Conservation (phyloP, 257 asterid genomes). For the Avicennia marina region DNA sequence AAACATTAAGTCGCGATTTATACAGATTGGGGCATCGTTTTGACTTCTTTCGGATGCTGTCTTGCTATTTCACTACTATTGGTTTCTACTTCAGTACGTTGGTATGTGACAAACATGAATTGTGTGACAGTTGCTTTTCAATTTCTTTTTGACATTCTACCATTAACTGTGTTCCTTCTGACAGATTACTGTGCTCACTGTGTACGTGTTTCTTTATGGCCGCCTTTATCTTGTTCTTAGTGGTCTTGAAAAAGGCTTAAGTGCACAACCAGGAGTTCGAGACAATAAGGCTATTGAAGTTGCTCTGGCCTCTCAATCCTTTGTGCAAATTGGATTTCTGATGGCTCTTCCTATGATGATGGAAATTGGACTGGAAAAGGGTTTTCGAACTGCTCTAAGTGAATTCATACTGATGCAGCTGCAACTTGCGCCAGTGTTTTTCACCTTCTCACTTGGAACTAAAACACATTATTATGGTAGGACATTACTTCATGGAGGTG, state of each 20-base stretch:
- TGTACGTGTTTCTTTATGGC: slow-evolving; percentile 85
- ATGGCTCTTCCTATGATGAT: slow-evolving; percentile 99
- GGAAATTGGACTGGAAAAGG: slow-evolving; percentile 95
- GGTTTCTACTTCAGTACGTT: slow-evolving; percentile 96
- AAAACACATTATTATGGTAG: slow-evolving; percentile 92
- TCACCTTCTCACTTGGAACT: slow-evolving; percentile 94
- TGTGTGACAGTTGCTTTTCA: background rate
- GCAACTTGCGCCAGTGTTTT: slow-evolving; percentile 94
- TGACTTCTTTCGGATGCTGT: slow-evolving; percentile 88
- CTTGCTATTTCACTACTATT: slow-evolving; percentile 94
- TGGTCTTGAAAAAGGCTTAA: slow-evolving; percentile 83
- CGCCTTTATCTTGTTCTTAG: slow-evolving; percentile 95
- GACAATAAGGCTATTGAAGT: slow-evolving; percentile 75
- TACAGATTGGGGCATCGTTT: slow-evolving; percentile 98
- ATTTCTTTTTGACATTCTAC: slow-evolving; percentile 18
- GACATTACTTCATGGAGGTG: slow-evolving; percentile 96
- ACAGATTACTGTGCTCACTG: slow-evolving; percentile 96
- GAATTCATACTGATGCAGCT: slow-evolving; percentile 92
- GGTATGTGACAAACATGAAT: slow-evolving; percentile 40
- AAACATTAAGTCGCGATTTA: slow-evolving; percentile 90
- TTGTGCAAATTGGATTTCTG: slow-evolving; percentile 89
- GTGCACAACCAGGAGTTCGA: slow-evolving; percentile 51
- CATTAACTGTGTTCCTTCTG: slow-evolving; percentile 21
- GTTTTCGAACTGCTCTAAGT: slow-evolving; percentile 90
- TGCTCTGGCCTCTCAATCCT: slow-evolving; percentile 93